Conservation (phyloP, 768 basidiomycete genomes). For the Mycena epipterygia region DNA sequence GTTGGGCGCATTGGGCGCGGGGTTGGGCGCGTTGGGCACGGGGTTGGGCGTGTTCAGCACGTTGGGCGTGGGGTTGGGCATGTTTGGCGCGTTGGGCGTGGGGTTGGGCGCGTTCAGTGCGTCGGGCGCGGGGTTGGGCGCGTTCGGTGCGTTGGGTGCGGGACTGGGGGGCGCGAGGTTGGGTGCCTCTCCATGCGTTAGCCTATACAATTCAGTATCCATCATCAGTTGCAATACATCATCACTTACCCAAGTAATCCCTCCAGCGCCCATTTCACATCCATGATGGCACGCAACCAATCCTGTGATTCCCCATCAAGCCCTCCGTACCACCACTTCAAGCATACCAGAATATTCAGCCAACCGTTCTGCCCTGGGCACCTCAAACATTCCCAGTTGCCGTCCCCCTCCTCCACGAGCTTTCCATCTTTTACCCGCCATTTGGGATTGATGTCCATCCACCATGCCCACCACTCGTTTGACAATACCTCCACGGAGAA, state of each 20-base stretch:
- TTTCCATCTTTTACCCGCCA: neutral
- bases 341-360: neutral
- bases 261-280: neutral
- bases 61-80: neutral
- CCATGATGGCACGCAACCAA: neutral
- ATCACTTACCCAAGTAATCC: neutral
- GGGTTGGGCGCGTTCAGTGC: neutral
- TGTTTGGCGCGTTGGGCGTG: neutral
- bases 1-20: neutral
- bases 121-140: neutral
- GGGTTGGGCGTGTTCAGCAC: neutral
- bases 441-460: neutral
- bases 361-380: constrained; percentile 5
- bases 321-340: constrained; percentile 10
- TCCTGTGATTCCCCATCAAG: neutral
- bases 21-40: neutral
- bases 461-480: constrained; percentile 7
- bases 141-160: neutral
- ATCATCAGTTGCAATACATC: neutral
- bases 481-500: neutral
- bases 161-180: neutral
- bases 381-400: neutral
- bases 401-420: constrained; percentile 2
- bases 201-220: too few species aligned
- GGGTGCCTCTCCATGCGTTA: too few species aligned